Conservation (phyloP, 1,284 basidiomycete species). For the Melampsora larici-populina region DNA sequence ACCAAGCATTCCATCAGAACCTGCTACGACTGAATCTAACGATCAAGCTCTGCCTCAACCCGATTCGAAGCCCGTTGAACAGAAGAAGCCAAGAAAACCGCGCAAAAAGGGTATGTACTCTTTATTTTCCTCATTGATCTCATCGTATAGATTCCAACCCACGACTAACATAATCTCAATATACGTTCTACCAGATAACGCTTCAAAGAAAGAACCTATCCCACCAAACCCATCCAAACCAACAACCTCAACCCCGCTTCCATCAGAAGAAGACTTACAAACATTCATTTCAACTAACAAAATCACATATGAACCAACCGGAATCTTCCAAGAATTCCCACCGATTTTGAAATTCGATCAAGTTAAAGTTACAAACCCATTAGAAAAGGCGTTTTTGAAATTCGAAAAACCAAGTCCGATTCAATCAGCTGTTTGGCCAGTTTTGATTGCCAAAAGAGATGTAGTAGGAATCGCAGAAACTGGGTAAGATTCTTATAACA, state of each 20-base stretch:
- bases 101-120: background rate
- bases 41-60: background rate
- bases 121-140: background rate
- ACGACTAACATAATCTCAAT: background rate
- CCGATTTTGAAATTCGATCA: conserved; percentile 77
- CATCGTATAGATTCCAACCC: background rate
- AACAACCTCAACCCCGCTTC: background rate
- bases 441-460: conserved; percentile 73
- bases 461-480: conserved; percentile 98
- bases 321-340: conserved; percentile 57
- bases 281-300: conserved; percentile 69
- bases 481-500: conserved; percentile 71
- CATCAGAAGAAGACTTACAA: conserved; percentile 57
- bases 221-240: background rate
- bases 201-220: background rate
- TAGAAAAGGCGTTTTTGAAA: conserved; percentile 64
- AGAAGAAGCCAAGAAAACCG: background rate
- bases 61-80: background rate
- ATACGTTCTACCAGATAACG: background rate
- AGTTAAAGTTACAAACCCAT: conserved; percentile 63
- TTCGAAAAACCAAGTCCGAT: conserved; percentile 93
- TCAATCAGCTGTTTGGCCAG: conserved; percentile 93
- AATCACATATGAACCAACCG: conserved; percentile 66
- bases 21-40: background rate
- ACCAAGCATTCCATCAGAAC: no score